A percentile compares a stretch with the other conserved stretches of the same genome.
Conservation (phyloP, 352 stramenopile species). For the Phytophthora niederhauseri region DNA sequence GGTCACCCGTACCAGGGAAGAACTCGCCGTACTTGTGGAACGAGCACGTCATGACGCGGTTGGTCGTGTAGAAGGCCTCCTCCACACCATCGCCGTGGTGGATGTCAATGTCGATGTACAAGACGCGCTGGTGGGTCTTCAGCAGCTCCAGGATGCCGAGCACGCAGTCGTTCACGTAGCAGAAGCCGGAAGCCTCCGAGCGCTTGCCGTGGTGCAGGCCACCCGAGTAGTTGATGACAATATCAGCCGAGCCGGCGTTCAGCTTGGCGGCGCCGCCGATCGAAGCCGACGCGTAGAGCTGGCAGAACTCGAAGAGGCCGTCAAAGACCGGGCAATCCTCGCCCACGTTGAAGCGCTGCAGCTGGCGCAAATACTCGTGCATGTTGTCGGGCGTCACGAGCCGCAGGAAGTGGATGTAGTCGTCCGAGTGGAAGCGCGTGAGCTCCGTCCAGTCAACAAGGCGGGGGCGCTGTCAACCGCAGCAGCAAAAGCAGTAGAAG, state of each 20-base stretch:
- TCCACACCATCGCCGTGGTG: conserved; percentile 99
- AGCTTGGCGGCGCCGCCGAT: conserved; percentile 97
- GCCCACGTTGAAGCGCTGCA: conserved; percentile 98
- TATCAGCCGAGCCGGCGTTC: conserved; percentile 96
- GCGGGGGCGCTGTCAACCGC: conserved; percentile 78
- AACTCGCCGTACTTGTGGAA: conserved; percentile 99
- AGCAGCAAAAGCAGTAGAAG: conserved; percentile 11
- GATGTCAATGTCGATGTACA: conserved; percentile 99
- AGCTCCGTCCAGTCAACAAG: conserved; percentile 97
- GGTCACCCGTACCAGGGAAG: conserved; percentile 96
- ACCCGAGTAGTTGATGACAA: conserved; percentile 99
- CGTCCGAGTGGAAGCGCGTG: conserved; percentile 99
- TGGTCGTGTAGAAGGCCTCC: conserved; percentile 99
- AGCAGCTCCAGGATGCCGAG: conserved; percentile 98
- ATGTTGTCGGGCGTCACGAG: conserved; percentile 99
- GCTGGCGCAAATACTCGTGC: conserved; percentile 94
- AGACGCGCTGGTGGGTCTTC: conserved; percentile 96
- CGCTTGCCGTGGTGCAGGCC: conserved; percentile 99
- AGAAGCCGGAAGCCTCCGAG: conserved; percentile 98
- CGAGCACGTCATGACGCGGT: conserved; percentile 97
- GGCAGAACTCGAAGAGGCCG: conserved; percentile 99
- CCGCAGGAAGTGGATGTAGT: conserved; percentile 99
- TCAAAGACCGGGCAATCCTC: conserved; percentile 99
- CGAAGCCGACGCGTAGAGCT: conserved; percentile 97
- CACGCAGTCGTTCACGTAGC: conserved; percentile 99